A percentile compares a stretch with the other conserved stretches of the same genome.
Conservation (phyloP, 2,329 filamentous ascomycete species). For the Chaetomium sp. region DNA sequence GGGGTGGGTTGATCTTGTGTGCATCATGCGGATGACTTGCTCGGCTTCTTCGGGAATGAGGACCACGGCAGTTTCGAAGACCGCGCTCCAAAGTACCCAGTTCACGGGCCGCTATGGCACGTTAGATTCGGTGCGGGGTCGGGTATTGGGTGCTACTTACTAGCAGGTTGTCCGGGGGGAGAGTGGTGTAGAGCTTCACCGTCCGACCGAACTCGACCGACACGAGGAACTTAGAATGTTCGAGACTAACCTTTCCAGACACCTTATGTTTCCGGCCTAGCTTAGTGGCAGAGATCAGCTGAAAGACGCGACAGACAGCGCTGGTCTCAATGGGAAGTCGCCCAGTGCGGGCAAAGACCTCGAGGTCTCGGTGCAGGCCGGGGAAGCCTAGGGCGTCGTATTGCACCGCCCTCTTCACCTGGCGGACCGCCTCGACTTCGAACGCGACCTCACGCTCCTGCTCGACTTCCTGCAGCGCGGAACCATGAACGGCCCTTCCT, state of each 20-base stretch:
- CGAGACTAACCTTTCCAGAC: conserved; percentile 4
- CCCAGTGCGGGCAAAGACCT: conserved; percentile 41
- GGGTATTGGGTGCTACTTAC: conserved; percentile 18
- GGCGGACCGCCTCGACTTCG: conserved; percentile 51
- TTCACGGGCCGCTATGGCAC: conserved; percentile 43
- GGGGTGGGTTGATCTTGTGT: conserved; percentile 21
- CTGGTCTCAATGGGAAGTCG: conserved; percentile 31
- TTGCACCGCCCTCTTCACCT: conserved; percentile 42
- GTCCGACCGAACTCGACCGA: conserved; percentile 44
- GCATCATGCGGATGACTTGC: conserved; percentile 41
- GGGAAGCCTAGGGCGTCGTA: conserved; percentile 37
- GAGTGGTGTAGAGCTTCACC: conserved; percentile 28
- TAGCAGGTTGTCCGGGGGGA: conserved; percentile 31
- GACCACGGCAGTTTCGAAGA: conserved; percentile 44
- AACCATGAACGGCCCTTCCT: conserved; percentile 39
- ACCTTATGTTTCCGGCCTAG: conserved; percentile 32
- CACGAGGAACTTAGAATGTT: conserved; percentile 30
- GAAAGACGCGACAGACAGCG: conserved; percentile 37
- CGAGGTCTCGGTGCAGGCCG: conserved; percentile 42
- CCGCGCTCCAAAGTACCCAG: conserved; percentile 54
- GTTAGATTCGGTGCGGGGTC: conserved; percentile 7
- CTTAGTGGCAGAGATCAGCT: conserved; percentile 31
- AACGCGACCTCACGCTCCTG: conserved; percentile 54
- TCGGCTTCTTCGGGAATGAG: conserved; percentile 60
- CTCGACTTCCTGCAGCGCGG: conserved; percentile 53